Percentiles rank a stretch among this genome's conserved stretches.
phyloP scores from a whole-genome alignment of 2,329 filamentous ascomycete genomes.

The Colletotrichum tabaci region DNA sequence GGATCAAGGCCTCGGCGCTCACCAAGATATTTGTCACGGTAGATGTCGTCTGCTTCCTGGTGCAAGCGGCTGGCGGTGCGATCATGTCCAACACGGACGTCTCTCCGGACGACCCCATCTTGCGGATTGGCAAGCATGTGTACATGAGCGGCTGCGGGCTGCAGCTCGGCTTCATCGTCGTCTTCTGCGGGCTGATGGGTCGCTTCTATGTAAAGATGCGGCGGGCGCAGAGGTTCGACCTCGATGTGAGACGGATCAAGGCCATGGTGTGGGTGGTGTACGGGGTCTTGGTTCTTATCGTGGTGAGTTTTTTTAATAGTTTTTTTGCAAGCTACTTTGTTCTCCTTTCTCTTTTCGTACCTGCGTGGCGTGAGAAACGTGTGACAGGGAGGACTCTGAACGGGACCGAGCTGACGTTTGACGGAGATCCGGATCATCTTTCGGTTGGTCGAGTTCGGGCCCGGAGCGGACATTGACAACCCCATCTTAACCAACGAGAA shows the following conservation, averaged over 20 bases:
- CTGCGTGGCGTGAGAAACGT: background rate
- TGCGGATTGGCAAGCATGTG: conserved; percentile 54
- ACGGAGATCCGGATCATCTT: conserved; percentile 70
- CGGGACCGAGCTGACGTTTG: conserved; percentile 35
- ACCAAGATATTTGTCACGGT: conserved; percentile 63
- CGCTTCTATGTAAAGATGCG: conserved; percentile 53
- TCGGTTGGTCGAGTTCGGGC: conserved; percentile 70
- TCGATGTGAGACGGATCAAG: conserved; percentile 49
- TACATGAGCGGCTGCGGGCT: conserved; percentile 57
- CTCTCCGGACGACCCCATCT: conserved; percentile 43
- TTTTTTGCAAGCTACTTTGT: too few relatives aligned
- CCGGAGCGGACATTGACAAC: conserved; percentile 60
- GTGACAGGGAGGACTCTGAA: conserved; percentile 27
- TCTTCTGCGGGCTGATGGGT: conserved; percentile 54
- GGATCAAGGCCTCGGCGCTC: conserved; percentile 54
- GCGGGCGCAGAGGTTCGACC: conserved; percentile 44
- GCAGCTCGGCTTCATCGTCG: conserved; percentile 55
- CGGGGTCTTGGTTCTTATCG: conserved; percentile 53
- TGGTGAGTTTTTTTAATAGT: conserved; percentile 48
- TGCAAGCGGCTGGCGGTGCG: conserved; percentile 58
- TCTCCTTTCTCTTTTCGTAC: background rate
- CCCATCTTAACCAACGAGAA: conserved; percentile 64
- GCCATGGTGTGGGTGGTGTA: conserved; percentile 54
- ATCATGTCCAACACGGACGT: conserved; percentile 51
- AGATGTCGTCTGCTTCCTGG: conserved; percentile 63